These are phyloP conservation scores for Nasturtium officinale DNA, from an alignment of 345 rosid species.

Conservation along the genomic window DNA sequence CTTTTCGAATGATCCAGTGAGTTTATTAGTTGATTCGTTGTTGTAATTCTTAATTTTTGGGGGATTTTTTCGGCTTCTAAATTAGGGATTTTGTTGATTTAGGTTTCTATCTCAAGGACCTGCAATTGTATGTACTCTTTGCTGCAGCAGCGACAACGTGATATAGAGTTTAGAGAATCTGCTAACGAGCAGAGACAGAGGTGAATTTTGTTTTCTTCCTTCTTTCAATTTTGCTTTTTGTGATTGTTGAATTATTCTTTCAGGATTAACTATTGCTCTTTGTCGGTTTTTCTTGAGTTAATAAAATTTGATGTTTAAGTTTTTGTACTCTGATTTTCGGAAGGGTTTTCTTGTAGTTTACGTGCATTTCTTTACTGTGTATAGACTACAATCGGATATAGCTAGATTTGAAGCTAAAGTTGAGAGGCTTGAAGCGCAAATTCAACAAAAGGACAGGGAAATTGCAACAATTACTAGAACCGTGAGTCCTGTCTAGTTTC, in stretches of 20 bases:
- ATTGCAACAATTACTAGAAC: slow-evolving; percentile 92
- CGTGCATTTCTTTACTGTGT: slow-evolving; percentile 11
- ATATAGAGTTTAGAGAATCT: slow-evolving; percentile 86
- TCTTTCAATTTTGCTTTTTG: not conserved
- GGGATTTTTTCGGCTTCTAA: not conserved
- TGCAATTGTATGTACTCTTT: slow-evolving; percentile 87
- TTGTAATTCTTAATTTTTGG: not conserved
- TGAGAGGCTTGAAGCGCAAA: slow-evolving; percentile 84
- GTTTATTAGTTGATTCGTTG: slow-evolving; percentile 12
- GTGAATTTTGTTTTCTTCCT: slow-evolving; percentile 35
- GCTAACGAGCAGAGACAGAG: slow-evolving; percentile 93
- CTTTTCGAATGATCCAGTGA: slow-evolving; percentile 86
- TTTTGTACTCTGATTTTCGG: not conserved
- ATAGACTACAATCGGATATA: slow-evolving; percentile 76
- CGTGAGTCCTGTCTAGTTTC: slow-evolving; percentile 49
- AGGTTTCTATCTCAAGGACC: slow-evolving; percentile 94
- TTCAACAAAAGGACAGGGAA: slow-evolving; percentile 91
- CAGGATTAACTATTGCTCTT: not conserved
- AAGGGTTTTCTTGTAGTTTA: not conserved
- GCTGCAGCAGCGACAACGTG: slow-evolving; percentile 95
- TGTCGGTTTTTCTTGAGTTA: not conserved
- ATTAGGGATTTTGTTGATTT: slow-evolving; percentile 28
- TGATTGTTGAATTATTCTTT: not conserved
- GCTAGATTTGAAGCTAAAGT: slow-evolving; percentile 91
- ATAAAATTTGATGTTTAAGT: not conserved